These are phyloP conservation scores for Cystobasidium onofrii DNA, from an alignment of 768 basidiomycete species.

Conservation along the genomic window DNA sequence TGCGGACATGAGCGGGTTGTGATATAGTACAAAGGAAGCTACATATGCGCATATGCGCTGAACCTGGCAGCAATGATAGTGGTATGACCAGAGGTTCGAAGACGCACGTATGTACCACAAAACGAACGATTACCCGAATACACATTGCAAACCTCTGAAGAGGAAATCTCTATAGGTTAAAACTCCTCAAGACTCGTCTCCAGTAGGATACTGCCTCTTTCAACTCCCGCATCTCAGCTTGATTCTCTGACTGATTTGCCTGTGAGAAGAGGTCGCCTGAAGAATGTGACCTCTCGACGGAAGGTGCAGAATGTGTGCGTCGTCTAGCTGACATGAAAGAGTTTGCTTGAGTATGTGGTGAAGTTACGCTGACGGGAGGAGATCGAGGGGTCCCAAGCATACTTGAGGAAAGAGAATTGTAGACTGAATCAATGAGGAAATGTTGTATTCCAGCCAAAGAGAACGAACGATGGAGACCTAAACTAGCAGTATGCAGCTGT, in stretches of 20 bases:
- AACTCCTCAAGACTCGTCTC: slow-evolving; percentile 10
- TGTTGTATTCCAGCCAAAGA: slow-evolving; percentile 20
- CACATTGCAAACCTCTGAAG: too few relatives aligned
- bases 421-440: slow-evolving; percentile 28
- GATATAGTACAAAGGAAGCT: not conserved
- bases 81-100: too few relatives aligned
- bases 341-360: not conserved
- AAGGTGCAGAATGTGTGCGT: slow-evolving; percentile 5
- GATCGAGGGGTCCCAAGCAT: not conserved
- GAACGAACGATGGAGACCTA: slow-evolving; percentile 26
- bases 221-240: not conserved
- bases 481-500: slow-evolving; percentile 10
- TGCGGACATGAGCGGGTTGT: too few relatives aligned
- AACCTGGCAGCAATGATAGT: too few relatives aligned
- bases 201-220: slow-evolving; percentile 15
- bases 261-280: not conserved
- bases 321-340: not conserved
- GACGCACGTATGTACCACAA: too few relatives aligned
- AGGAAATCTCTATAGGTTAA: not conserved
- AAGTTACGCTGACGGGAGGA: not conserved
- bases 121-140: too few relatives aligned
- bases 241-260: not conserved
- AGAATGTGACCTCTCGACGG: slow-evolving; percentile 10
- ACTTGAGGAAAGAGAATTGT: slow-evolving; percentile 2
- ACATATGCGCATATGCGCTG: too few relatives aligned